Evolutionary conservation across 768 basidiomycete species (phyloP).

Genomic region (Leccinum aurantiacum): DNA sequence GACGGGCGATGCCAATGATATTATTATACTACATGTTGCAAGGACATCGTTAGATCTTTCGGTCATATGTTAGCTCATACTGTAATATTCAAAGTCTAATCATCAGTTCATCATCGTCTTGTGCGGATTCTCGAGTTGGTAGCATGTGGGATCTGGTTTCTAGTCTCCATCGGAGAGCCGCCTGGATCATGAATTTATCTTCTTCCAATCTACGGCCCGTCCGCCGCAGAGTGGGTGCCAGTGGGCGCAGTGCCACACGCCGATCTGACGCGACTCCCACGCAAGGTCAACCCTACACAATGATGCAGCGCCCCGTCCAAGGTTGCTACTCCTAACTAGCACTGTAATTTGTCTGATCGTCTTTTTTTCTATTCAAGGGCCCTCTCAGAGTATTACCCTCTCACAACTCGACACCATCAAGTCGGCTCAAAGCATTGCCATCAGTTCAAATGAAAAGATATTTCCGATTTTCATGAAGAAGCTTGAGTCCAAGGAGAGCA

Average conservation of each 20-base stretch:
- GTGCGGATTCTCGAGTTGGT: not conserved
- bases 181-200: not conserved
- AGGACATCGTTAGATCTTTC: too few species aligned
- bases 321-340: slow-evolving; percentile 2
- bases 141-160: not conserved
- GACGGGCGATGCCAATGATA: not conserved
- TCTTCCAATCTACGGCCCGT: not conserved
- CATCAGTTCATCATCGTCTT: not conserved
- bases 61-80: too few species aligned
- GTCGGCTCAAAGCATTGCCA: slow-evolving; percentile 18
- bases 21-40: not conserved
- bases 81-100: too few species aligned
- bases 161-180: not conserved
- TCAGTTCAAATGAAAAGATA: slow-evolving; percentile 35
- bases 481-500: slow-evolving; percentile 31
- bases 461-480: slow-evolving; percentile 37
- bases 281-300: not conserved
- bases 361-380: slow-evolving; percentile 7
- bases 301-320: slow-evolving; percentile 4
- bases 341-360: not conserved
- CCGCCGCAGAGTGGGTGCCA: not conserved
- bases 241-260: not conserved
- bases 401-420: slow-evolving; percentile 13
- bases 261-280: not conserved
- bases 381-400: not conserved